Evolutionary conservation across 176 grass and related monocot genomes (phyloP), one percentile per base, ranked within the genome.

Genomic region (Chloris gayana): DNA sequence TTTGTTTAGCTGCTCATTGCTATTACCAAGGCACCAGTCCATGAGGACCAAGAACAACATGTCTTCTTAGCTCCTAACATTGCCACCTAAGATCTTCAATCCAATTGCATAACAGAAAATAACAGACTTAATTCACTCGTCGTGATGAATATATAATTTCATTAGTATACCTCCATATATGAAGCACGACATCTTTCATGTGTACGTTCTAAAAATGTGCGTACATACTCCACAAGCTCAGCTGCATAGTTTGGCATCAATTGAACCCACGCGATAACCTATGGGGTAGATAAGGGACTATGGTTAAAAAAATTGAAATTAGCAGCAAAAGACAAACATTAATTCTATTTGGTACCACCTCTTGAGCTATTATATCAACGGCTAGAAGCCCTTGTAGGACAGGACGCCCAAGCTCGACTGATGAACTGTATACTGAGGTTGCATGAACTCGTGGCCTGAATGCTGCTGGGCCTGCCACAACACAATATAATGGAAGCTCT

Each of bases 151-250:
- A 80, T 34, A 69, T 61, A 56, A 35, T 34, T 84, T 19, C 41
- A 70, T 74, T 80, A 7, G 22, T 69, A 73, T 85, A 98, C 95
- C 95, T 98, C 95, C 88, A 89, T 95, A 85, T 98, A 98, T 71
- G 92, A 95, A 65, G 95, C 88, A 58, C 95, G 88, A 7, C 95
- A 98, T 90, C 95, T 93, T 71, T 98, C 95, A 73, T 95, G 84
- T 33, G 95, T 87, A 82, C 95, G 95, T 76, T 98, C 95, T 75
- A 98, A 86, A 89, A 98, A 95, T 53, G 92, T 98, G 73, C 69
- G 90, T 34, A 98, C 92, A 79, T 93, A 98, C 71, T 98, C 92
- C 81, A 98, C 92, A 76, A 98, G 86, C 83, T 95, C 95, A 87
- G 81, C 86, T 25, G 92, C 92, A 87, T 98, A 98, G 85, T 93